These are phyloP conservation scores for Pyrenochaeta sp. DNA, from an alignment of 2,329 filamentous ascomycete species.

Conservation along the genomic window DNA sequence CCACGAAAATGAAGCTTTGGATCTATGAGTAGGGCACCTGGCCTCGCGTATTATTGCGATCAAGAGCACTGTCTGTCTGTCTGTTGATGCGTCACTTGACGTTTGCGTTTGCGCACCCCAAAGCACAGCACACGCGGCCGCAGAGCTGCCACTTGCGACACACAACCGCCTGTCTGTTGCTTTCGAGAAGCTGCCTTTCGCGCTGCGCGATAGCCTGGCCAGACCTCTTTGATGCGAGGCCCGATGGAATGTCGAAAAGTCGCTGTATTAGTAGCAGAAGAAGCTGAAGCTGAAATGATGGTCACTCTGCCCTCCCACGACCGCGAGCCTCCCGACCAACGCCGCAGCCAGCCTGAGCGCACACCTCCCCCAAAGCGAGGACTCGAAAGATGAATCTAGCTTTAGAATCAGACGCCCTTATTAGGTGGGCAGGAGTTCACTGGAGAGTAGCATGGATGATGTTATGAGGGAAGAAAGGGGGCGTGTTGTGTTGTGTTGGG, in stretches of 20 bases:
- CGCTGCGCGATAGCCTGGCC: slow-evolving; percentile 33
- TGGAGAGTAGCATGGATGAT: slow-evolving; percentile 44
- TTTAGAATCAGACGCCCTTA: slow-evolving; percentile 50
- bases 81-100: slow-evolving; percentile 47
- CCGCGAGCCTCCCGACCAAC: slow-evolving; percentile 38
- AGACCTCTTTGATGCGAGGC: slow-evolving; percentile 31
- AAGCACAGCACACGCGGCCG: slow-evolving; percentile 38
- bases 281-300: slow-evolving; percentile 27
- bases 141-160: slow-evolving; percentile 30
- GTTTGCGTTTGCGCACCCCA: slow-evolving; percentile 39
- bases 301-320: slow-evolving; percentile 43
- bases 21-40: slow-evolving; percentile 40
- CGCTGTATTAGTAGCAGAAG: slow-evolving; percentile 48
- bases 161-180: slow-evolving; percentile 24
- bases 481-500: slow-evolving; percentile 14
- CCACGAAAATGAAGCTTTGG: slow-evolving; percentile 40
- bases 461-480: slow-evolving; percentile 41
- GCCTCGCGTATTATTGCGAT: slow-evolving; percentile 45
- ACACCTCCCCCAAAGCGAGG: slow-evolving; percentile 43
- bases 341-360: slow-evolving; percentile 42
- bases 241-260: slow-evolving; percentile 32
- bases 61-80: slow-evolving; percentile 25
- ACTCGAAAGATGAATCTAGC: slow-evolving; percentile 44
- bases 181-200: slow-evolving; percentile 28
- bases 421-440: slow-evolving; percentile 49